Base-by-base conservation (phyloP, 768 basidiomycete species). In the Lentinula raphanica region DNA sequence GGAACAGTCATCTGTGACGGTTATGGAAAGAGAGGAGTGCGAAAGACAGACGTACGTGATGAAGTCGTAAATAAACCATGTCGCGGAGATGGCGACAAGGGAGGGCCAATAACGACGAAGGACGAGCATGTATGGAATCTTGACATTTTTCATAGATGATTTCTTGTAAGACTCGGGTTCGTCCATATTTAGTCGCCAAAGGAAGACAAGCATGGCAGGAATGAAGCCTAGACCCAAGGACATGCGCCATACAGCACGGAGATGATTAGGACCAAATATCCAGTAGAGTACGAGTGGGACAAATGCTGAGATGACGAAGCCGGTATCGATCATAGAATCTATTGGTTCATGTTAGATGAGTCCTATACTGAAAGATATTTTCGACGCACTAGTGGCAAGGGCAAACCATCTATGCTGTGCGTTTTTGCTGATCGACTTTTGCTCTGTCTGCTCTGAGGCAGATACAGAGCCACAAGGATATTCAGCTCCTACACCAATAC, bases 401-500 rank as follows among this genome's bases (percentile, higher is more conserved):
- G 88, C 85, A 66, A 97, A 88, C 84, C 93, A 92, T 54, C 87
- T 74, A 69, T 95, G 88, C 66, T 93, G 94, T 4, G 88, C 80
- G 54, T 85, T 85, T 72, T 90, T 92, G 63, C 71, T 77, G 64
- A 96, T 87, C 8, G 82, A 83, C 8, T 82, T 77, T 68, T 91
- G 89, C 69, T 97, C 95, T 2, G 92, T 90, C 65, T 93, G 90
- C 66, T 97, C 95, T 1, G 91, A 88, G 6, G 88, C 88, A 4
- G 92, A 90, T 15, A 94, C 91, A 0, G 88, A 89, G 25, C 94
- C 94, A 61, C 91, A 92, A 6, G 94, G 94, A 63, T 95, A 95
- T 69, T 92, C 90, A 4, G 90, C 90, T 4, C 92, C 91, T 0
- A 94, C 79, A 23, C 94, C 94, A 55, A 95, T 87, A 36, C 95